These are phyloP conservation scores for Aspergillus novoparasiticus DNA, from an alignment of 2,329 filamentous ascomycete species.

Conservation along the genomic window DNA sequence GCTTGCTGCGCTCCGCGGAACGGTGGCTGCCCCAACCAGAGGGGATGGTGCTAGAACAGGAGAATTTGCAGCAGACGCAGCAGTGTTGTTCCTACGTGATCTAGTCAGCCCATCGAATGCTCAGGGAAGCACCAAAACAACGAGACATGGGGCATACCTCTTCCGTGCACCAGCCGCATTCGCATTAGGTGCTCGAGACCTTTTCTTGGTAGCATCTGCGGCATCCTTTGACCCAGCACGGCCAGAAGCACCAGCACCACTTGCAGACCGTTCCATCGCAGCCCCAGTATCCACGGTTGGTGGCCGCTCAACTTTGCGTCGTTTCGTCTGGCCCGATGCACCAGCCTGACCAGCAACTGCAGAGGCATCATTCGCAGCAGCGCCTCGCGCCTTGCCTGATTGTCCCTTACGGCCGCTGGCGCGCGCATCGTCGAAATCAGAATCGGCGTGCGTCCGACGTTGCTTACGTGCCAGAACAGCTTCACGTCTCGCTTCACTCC, in stretches of 20 bases:
- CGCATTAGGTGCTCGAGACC: constrained; percentile 71
- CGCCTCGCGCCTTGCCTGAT: constrained; percentile 52
- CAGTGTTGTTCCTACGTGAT: constrained; percentile 48
- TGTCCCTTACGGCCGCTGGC: constrained; percentile 58
- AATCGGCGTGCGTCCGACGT: constrained; percentile 71
- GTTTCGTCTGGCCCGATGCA: constrained; percentile 62
- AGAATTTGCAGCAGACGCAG: constrained; percentile 59
- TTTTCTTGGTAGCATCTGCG: constrained; percentile 69
- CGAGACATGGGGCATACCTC: constrained; percentile 55
- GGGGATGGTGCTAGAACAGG: constrained; percentile 76
- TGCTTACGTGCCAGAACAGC: constrained; percentile 76
- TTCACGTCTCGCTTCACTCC: constrained; percentile 83
- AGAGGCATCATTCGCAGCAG: constrained; percentile 25
- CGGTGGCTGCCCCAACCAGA: constrained; percentile 64
- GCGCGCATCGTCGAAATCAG: constrained; percentile 72
- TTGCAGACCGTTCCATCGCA: constrained; percentile 46
- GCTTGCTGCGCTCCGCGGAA: constrained; percentile 62
- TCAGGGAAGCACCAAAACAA: not conserved
- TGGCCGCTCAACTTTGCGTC: constrained; percentile 77
- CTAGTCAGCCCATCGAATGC: constrained; percentile 5
- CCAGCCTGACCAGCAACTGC: constrained; percentile 49
- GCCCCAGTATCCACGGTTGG: constrained; percentile 35
- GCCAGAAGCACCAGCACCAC: constrained; percentile 33
- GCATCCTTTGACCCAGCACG: constrained; percentile 62
- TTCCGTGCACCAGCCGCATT: constrained; percentile 65